Evolutionary conservation across 2,329 filamentous ascomycete genomes (phyloP), one percentile per base, ranked within the genome.

Genomic region (Dendrostoma leiphaemia): DNA sequence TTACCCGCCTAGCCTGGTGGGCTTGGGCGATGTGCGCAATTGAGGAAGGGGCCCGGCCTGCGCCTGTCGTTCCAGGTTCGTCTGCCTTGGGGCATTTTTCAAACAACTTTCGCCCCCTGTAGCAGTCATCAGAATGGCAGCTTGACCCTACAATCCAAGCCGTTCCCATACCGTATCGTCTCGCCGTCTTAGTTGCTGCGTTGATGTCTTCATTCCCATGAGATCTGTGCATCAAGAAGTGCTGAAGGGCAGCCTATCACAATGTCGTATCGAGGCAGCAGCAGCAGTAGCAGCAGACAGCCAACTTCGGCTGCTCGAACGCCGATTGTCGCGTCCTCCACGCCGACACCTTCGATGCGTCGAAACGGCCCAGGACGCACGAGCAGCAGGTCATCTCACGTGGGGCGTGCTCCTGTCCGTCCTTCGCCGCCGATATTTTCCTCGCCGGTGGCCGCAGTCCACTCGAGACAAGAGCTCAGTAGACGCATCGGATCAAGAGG

Each of bases 351-450:
- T 17, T 52, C 48, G 12, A 17, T 23, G 12, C 17, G 38, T 41
- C 48, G 48, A 12, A 38, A 26, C 26, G 26, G 31, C 28, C 44
- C 37, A 24, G 46, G 24, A 26, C 43, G 55, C 19, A 38, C 31
- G 12, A 55, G 34, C 34, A 49, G 21, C 44, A 37, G 28, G 21
- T 55, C 45, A 5, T 48, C 43, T 23, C 48, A 45, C 7, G 26
- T 40, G n/a, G 29, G 26, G 13, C 38, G 35, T 15, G 12, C 43
- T 12, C 31, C 47, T 19, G 32, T 34, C 12, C 44, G 24, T 23
- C 46, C 56, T 9, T 55, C 56, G 37, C 56, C 48, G 5, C 48
- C 56, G 6, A 52, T 49, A 24, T 55, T 52, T 23, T 49, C 56
- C 6, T 49, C 52, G 5, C 48, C 52, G 6, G 32, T 37, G 21